Percentiles rank a stretch among this genome's conserved stretches.
Conservation (phyloP, 495 filamentous ascomycete species). For the Lophiotrema nucula region DNA sequence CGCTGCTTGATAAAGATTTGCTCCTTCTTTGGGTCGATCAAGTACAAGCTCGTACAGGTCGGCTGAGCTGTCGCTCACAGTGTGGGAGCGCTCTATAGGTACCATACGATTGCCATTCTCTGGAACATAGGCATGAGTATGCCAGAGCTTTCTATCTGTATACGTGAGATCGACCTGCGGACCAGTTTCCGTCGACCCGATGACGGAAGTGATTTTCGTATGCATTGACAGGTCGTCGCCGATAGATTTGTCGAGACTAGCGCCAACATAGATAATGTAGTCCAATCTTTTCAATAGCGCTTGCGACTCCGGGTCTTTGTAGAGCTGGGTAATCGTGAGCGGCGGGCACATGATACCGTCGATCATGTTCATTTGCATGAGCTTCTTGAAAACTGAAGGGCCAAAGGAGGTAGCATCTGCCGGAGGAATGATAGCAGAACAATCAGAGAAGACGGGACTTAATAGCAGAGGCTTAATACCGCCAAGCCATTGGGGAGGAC, state of each 20-base stretch:
- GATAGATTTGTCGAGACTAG: constrained; percentile 1
- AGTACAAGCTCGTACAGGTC: constrained; percentile 12
- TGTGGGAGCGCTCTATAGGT: neutral
- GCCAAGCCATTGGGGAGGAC: constrained; percentile 15
- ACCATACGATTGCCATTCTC: constrained; percentile 9
- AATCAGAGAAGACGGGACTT: neutral
- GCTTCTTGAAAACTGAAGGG: constrained; percentile 7
- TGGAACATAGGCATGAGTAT: constrained; percentile 4
- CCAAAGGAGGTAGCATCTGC: neutral
- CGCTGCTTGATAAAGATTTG: neutral
- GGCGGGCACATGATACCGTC: constrained; percentile 10
- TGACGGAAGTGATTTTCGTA: neutral
- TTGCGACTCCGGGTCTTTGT: constrained; percentile 4
- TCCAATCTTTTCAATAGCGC: constrained; percentile 3
- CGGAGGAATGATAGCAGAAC: neutral
- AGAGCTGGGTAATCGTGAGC: constrained; percentile 5
- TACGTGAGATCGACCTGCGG: neutral
- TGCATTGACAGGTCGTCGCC: constrained; percentile 4
- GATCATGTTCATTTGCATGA: neutral
- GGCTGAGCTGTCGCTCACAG: neutral
- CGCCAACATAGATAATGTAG: constrained; percentile 5
- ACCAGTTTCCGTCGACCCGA: constrained; percentile 8
- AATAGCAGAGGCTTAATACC: neutral
- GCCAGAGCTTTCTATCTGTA: constrained; percentile 3
- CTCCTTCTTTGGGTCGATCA: neutral